phyloP scores from a whole-genome alignment of 2,329 filamentous ascomycete species.

The Elsinoe perseae region DNA sequence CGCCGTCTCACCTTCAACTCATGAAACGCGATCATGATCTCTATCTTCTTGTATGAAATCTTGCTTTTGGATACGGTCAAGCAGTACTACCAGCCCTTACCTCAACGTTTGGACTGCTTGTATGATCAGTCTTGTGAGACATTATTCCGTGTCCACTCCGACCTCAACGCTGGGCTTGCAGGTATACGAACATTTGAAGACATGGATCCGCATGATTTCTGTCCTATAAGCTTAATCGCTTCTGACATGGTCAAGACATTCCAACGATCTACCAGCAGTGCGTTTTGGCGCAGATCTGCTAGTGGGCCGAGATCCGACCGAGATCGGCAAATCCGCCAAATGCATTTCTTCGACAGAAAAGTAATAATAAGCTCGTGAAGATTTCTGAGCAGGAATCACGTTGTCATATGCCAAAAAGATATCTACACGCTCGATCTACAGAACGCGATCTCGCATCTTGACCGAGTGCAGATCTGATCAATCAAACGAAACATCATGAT shows the following conservation, averaged over 20 bases:
- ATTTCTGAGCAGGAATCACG: not conserved
- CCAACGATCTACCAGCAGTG: not conserved
- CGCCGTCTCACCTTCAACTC: not conserved
- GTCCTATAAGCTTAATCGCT: not conserved
- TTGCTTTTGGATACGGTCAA: not conserved
- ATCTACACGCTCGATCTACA: not conserved
- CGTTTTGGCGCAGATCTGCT: not conserved
- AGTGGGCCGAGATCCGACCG: not conserved
- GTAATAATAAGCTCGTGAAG: not conserved
- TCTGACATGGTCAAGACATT: slow-evolving; percentile 4
- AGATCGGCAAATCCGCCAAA: not conserved
- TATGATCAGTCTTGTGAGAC: slow-evolving; percentile 3
- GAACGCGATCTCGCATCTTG: slow-evolving; percentile 3
- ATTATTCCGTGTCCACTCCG: not conserved
- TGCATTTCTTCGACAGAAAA: not conserved
- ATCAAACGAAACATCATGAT: not conserved
- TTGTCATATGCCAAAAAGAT: not conserved
- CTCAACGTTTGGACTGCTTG: not conserved
- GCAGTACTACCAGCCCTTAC: not conserved
- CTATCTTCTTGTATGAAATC: not conserved
- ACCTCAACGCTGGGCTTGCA: not conserved
- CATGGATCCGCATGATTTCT: not conserved
- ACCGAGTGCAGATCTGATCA: not conserved
- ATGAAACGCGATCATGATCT: not conserved
- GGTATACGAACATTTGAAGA: slow-evolving; percentile 3